phyloP scores from a whole-genome alignment of 805 yeast species.

The Jamesozyma spencerorum region DNA sequence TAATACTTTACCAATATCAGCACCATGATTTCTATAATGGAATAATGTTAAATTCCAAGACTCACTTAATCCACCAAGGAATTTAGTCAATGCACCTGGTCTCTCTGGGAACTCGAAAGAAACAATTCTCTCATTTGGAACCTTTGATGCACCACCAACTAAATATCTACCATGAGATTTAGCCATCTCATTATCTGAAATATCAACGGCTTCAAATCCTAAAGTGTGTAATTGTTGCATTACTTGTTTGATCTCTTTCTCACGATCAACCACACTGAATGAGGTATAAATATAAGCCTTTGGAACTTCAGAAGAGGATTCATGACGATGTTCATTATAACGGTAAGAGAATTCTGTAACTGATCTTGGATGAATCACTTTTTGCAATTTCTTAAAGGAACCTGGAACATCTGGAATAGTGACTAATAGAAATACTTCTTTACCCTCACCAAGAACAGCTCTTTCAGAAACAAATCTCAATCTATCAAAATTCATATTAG shows the following conservation, averaged over 20 bases:
- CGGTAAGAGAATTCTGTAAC: slow-evolving; percentile 95
- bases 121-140: slow-evolving; percentile 66
- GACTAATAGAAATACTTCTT: slow-evolving; percentile 84
- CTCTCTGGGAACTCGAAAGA: slow-evolving; percentile 95
- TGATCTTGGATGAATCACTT: slow-evolving; percentile 72
- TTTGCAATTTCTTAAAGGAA: slow-evolving; percentile 69
- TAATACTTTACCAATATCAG: slow-evolving; percentile 85
- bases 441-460: slow-evolving; percentile 97
- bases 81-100: slow-evolving; percentile 85
- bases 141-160: slow-evolving; percentile 81
- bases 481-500: slow-evolving; percentile 96
- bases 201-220: slow-evolving; percentile 71
- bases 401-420: slow-evolving; percentile 92
- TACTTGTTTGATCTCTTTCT: slow-evolving; percentile 60
- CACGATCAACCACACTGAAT: slow-evolving; percentile 71
- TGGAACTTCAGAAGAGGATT: slow-evolving; percentile 31
- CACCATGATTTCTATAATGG: slow-evolving; percentile 95
- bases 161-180: slow-evolving; percentile 92
- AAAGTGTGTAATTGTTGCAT: slow-evolving; percentile 46
- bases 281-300: slow-evolving; percentile 80
- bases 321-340: slow-evolving; percentile 38
- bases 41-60: slow-evolving; percentile 90
- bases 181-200: slow-evolving; percentile 89
- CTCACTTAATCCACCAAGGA: slow-evolving; percentile 58
- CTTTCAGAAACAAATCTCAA: slow-evolving; percentile 93